Base-by-base conservation (phyloP, 2,329 filamentous ascomycete species). In the Phoma herbarum region DNA sequence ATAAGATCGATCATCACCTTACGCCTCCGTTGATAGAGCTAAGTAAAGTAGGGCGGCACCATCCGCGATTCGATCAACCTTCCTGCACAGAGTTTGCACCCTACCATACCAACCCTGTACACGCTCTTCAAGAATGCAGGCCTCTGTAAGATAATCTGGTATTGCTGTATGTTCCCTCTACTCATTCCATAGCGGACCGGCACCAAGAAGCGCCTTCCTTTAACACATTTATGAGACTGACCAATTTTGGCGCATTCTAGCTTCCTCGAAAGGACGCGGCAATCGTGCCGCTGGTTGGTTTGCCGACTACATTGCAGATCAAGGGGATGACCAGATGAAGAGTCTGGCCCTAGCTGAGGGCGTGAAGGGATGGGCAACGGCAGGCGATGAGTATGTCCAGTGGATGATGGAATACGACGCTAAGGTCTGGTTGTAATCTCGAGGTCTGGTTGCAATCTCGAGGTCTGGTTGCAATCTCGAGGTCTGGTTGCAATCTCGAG, bases 301-400 rank as follows among this genome's bases (percentile, higher is more conserved):
- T 11, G 44, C 44, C 29, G 44, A 47, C 44, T 47, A 47, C 20
- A 47, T 47, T 35, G 44, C n/a, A 35, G 44, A 47, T 33, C 44
- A 47, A 47, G 44, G 44, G 44, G 44, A 47, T 47, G 44, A 47
- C 8, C 44, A 47, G 44, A 47, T 47, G 44, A 47, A 47, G 44
- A 47, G 44, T 47, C 29, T 47, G 4, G 44, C 29, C 5, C 29
- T 47, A 35, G 28, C 29, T 47, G 44, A 47, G 44, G 44, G 44
- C 29, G 44, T 35, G 28, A 47, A 47, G 14, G 44, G 44, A 47
- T 47, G 44, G 44, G 44, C 18, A 47, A 47, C 18, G 29, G 44
- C 44, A 33, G 44, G 44, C 28, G 28, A 33, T 35, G 44, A 47
- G 44, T 47, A 47, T 18, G 12, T 47, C 18, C 28, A 47, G 29